phyloP scores from a whole-genome alignment of 2,329 filamentous ascomycete species.

The Venturia oleaginea region DNA sequence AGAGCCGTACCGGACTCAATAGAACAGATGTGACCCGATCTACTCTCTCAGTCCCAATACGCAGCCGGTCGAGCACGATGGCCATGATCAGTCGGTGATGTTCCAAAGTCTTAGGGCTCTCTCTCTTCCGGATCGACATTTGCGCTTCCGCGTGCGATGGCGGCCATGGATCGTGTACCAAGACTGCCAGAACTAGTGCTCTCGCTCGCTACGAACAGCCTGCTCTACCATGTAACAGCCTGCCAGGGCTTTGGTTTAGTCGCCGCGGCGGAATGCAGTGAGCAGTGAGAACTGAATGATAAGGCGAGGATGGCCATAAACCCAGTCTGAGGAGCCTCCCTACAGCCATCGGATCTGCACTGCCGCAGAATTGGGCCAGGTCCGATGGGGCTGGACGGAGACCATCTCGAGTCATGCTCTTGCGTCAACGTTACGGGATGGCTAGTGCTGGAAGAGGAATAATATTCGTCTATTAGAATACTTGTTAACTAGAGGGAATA shows the following conservation, averaged over 20 bases:
- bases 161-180: not conserved
- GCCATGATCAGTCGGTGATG: too few relatives aligned
- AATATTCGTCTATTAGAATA: too few relatives aligned
- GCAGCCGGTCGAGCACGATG: too few relatives aligned
- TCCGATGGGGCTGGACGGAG: not conserved
- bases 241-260: not conserved
- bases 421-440: not conserved
- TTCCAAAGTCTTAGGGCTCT: not conserved
- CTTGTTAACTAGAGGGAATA: not conserved
- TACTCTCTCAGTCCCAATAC: too few relatives aligned
- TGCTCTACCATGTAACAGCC: not conserved
- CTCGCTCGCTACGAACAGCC: not conserved
- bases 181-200: not conserved
- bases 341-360: not conserved
- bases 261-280: not conserved
- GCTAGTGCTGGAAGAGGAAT: not conserved
- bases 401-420: conserved; percentile 1
- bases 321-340: not conserved
- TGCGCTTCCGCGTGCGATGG: conserved; percentile 3
- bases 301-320: not conserved
- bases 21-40: too few relatives aligned
- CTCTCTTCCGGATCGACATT: not conserved
- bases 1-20: too few relatives aligned
- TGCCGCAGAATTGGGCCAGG: not conserved
- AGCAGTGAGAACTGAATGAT: too few relatives aligned